Base-by-base conservation (phyloP, 768 basidiomycete species). In the Tricholoma matsutake region DNA sequence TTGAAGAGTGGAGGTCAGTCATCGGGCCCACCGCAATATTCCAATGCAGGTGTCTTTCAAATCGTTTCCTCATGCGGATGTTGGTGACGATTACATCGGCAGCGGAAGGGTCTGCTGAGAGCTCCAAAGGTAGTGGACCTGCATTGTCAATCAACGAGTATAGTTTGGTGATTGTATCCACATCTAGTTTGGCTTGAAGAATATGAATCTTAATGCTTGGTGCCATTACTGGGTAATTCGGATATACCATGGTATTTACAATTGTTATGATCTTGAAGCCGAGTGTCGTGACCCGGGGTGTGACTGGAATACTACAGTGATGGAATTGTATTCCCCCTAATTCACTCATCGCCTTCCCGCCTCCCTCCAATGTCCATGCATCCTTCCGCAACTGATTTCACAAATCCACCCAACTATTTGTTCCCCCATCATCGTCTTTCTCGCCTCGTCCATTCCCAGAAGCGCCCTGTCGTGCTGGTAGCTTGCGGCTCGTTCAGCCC, bases 401-500 rank as follows among this genome's bases (percentile, higher is more conserved):
- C 82, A 20, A 78, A 85, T 65, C 88, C 89, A 3, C 82, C 82
- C 47, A 79, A 85, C 66, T 92, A 92, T 68, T 67, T 80, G 25
- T 91, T 92, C 65, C 83, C 87, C 20, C 80, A 81, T 55, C 82
- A 89, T 67, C 87, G 89, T 58, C 83, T 92, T 52, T 69, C 75
- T 60, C 78, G 75, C 34, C 83, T 91, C 45, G 83, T 76, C 49
- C 83, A 89, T 69, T 70, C 86, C 7, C 76, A 74, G 20, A 92
- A 89, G 76, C 87, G 88, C 7, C 96, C 94, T n/a, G 77, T 97
- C 66, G 92, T 95, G 58, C 87, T 97, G 63, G 94, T 99, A 61
- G 97, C 94, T 51, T 99, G 97, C 71, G 97, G 96, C 29, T 96
- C 94, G 58, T 98, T 98, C 85, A 96, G 93, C 68, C 96, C 96